Evolutionary conservation across 1,139 yeast species (phyloP).

Genomic region (Sugiyamaella paludigena): DNA sequence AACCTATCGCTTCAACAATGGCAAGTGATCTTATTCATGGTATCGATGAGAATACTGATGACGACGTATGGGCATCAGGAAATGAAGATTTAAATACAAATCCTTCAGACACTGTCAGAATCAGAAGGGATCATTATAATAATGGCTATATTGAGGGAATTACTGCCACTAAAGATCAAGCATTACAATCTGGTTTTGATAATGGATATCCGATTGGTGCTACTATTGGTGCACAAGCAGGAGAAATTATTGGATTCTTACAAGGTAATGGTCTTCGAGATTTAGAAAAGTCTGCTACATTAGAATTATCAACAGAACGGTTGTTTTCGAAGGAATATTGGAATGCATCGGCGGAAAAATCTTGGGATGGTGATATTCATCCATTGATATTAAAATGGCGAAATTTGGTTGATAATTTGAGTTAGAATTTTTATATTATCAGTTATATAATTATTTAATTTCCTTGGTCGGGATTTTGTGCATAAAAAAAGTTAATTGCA

Average conservation of each 20-base stretch:
- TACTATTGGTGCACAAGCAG: constrained; percentile 60
- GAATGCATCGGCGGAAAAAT: constrained; percentile 45
- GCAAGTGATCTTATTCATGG: neutral
- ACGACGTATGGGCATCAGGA: constrained; percentile 6
- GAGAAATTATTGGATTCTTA: constrained; percentile 58
- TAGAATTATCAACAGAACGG: constrained; percentile 52
- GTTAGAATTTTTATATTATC: neutral
- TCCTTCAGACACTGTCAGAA: constrained; percentile 22
- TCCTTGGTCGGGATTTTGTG: constrained; percentile 55
- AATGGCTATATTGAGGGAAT: constrained; percentile 87
- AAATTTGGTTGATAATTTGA: constrained; percentile 1
- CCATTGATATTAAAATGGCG: constrained; percentile 44
- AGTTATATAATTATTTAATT: neutral
- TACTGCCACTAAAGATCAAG: constrained; percentile 62
- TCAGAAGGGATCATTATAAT: constrained; percentile 67
- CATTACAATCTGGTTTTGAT: constrained; percentile 80
- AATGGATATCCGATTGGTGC: constrained; percentile 78
- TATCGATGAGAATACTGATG: neutral
- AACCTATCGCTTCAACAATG: no score
- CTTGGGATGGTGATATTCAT: constrained; percentile 34
- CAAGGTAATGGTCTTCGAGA: constrained; percentile 34
- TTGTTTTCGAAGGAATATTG: constrained; percentile 53
- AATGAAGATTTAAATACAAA: neutral
- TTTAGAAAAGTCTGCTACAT: constrained; percentile 41
- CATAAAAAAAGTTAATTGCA: constrained; percentile 77